A percentile compares a stretch with the other conserved stretches of the same genome.
These are phyloP conservation scores for Fraxinus sp. DNA, from an alignment of 305 asterid species.

Conservation along the genomic window DNA sequence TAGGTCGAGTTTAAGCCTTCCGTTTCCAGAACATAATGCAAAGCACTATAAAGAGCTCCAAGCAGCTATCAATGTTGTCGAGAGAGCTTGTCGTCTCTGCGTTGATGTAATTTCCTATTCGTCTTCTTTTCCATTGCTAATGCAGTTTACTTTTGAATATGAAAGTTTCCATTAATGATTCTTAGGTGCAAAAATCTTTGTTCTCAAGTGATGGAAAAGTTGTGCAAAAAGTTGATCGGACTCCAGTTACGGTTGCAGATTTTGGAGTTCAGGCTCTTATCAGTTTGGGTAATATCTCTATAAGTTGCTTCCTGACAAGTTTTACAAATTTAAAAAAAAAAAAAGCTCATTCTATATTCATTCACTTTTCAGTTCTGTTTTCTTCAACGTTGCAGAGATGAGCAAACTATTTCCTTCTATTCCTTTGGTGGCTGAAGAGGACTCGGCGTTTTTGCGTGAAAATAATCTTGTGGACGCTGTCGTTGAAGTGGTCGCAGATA, in stretches of 20 bases:
- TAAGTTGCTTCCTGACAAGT: not conserved
- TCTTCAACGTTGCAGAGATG: conserved; percentile 54
- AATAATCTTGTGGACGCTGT: conserved; percentile 76
- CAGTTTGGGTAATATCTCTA: conserved; percentile 65
- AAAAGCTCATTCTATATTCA: not conserved
- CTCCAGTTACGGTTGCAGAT: conserved; percentile 95
- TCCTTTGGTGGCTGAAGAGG: conserved; percentile 97
- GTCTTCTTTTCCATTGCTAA: not conserved
- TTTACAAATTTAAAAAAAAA: not conserved
- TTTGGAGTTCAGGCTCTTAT: conserved; percentile 96
- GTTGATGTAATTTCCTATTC: conserved; percentile 52
- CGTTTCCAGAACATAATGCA: conserved; percentile 56
- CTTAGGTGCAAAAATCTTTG: conserved; percentile 77
- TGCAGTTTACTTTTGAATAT: conserved; percentile 1
- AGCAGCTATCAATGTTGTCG: conserved; percentile 77
- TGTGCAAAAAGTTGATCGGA: conserved; percentile 68
- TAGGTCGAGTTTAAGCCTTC: conserved; percentile 63
- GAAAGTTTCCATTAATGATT: conserved; percentile 21
- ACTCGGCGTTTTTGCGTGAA: conserved; percentile 69
- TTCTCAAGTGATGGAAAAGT: conserved; percentile 56
- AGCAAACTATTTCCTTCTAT: conserved; percentile 71
- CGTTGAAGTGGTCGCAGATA: conserved; percentile 52
- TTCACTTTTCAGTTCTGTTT: not conserved
- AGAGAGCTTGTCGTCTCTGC: conserved; percentile 87
- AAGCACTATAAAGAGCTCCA: conserved; percentile 65